Base-by-base conservation (phyloP, 192 early-diverging fungal species). In the Allomyces javanicus region DNA sequence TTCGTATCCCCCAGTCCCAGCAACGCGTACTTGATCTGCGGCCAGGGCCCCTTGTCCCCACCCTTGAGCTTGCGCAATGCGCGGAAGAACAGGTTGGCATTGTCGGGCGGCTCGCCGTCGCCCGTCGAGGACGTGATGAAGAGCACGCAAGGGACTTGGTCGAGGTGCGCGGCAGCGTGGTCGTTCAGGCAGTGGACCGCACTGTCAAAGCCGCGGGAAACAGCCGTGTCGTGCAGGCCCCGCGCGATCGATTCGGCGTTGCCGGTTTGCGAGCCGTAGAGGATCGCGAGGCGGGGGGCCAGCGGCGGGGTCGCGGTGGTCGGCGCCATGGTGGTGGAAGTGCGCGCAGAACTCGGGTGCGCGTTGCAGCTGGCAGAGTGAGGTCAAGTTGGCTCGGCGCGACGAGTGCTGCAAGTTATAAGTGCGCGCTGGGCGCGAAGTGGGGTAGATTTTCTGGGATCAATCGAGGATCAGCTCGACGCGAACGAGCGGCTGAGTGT, bases 81-180 rank as follows among this genome's bases (percentile, higher is more conserved):
- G 9, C 91, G 77, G 85, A 87, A 94, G 72, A 95, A 95, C 71
- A 90, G 89, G 12, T 85, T 81, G 0, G 91, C 81, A 77, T 97
- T 97, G 73, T 97, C 94, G 9, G 94, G 94, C 55, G 91, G 88
- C 72, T 97, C 94, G 40, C 94, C 94, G 71, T 97, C 94, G 10
- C 94, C 94, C 0, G 94, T 97, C 9, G 90, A 95, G 0, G 92
- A 93, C 23, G 87, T 79, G 0, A 97, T 86, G 71, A 94, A 81
- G 64, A 97, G 82, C 6, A 62, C 25, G 24, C 10, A 17, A 7
- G 24, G 69, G 9, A 11, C 25, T 17, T 62, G 61, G 19, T 67
- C 22, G 40, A 58, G 22, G 21, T 25, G 12, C 19, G 70, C 69
- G 21, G 78, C 66, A 4, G 82, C 82, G 75, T 83, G 79, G 70